phyloP scores from a whole-genome alignment of 441 rosid species.

The Populus trichocarpa region DNA sequence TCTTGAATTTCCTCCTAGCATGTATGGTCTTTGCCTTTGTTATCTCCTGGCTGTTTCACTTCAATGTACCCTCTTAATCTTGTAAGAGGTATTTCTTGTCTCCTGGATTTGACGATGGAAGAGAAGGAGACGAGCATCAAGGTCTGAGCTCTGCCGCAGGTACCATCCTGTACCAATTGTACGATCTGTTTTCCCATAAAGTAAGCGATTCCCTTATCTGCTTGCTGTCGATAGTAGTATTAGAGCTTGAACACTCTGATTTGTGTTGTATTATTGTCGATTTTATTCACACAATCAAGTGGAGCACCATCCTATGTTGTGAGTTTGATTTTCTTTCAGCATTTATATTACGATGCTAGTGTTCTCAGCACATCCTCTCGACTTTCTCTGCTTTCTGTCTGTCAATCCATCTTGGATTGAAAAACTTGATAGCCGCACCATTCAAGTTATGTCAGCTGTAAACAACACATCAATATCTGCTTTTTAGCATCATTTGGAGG shows the following conservation, averaged over 20 bases:
- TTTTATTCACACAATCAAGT: neutral
- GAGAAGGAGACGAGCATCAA: neutral
- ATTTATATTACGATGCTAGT: neutral
- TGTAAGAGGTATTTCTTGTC: neutral
- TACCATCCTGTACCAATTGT: slow-evolving; percentile 7
- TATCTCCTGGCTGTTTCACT: slow-evolving; percentile 58
- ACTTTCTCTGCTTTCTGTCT: neutral
- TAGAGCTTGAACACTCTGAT: slow-evolving; percentile 12
- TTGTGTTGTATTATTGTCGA: neutral
- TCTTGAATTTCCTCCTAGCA: slow-evolving; percentile 51
- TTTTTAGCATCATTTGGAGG: neutral
- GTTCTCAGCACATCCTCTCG: neutral
- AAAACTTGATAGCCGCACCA: neutral
- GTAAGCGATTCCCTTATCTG: neutral
- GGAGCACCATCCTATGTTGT: neutral
- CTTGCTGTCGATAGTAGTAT: slow-evolving; percentile 12
- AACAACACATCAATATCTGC: neutral
- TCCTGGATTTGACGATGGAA: neutral
- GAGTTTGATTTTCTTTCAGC: neutral
- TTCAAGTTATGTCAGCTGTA: neutral
- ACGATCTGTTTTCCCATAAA: neutral
- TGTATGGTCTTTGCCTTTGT: slow-evolving; percentile 62
- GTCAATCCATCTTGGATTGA: neutral
- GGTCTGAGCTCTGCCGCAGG: neutral
- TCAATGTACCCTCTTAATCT: slow-evolving; percentile 39